Evolutionary conservation across 2,329 filamentous ascomycete genomes (phyloP), one percentile per base, ranked within the genome.

Genomic region (Ceratocystis harringtonii): DNA sequence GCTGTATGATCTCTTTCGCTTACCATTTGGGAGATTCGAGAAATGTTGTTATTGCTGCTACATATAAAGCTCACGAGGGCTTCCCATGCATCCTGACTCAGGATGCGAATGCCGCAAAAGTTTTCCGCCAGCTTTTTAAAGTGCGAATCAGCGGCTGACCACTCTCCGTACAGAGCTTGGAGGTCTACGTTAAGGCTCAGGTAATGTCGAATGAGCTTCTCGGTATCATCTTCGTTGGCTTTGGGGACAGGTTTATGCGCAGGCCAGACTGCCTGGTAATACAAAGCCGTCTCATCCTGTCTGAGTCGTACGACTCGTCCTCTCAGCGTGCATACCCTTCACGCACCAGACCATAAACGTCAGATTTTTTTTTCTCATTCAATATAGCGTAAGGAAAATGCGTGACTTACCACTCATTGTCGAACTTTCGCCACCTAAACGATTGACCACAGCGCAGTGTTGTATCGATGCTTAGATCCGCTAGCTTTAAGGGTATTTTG

Each of bases 11-110:
- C 17, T 19, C 15, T 28, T 15, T 10, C 52, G 45, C 72, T 69
- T 71, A 88, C 91, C 94, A 99, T 99, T 75, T 95, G 89, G 4
- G 89, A 92, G 73, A 99, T 99, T 48, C 94, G 84, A 1, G 86
- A 82, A 68, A 99, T 99, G 73, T 99, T 96, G 77, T 99, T 99
- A 76, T 99, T 99, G 76, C 91, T 96, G 75, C 92, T 96, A 80
- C 94, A 99, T 69, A 99, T 99, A 75, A 99, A 99, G 66, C 88
- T 87, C 28, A 99, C 79, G 25, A 99, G 79, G 0, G 94, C 86
- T 75, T 99, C 94, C 94, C 95, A 99, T 0, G 92, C 86, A 78
- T 96, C 92, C 76, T 99, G 94, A 71, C 87, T 89, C 57, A 99
- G 78, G 69, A 99, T 96, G 25, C 94, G 86, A 65, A 99, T 88